Evolutionary conservation across 371 early-diverging fungal genomes (phyloP), one percentile per base, ranked within the genome.

Genomic region (Rhizomucor miehei): DNA sequence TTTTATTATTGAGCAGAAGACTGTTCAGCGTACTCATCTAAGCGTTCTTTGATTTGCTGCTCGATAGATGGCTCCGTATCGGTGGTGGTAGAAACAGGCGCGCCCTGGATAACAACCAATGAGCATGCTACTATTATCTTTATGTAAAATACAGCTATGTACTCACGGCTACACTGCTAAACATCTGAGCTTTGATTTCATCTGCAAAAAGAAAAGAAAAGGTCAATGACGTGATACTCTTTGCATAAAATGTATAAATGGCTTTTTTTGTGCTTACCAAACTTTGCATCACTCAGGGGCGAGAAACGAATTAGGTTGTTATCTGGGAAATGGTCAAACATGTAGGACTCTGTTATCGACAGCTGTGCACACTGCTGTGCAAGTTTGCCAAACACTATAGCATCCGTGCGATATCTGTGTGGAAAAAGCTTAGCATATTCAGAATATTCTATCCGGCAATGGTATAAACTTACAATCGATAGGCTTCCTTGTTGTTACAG

Each of bases 321-420:
- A 50, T 75, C 80, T 13, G 77, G 78, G 43, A 74, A 73, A 52
- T 81, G 74, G 23, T 87, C 86, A 55, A 79, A 91, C 0, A 90
- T 58, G 35, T 80, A 83, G 0, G 83, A 80, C 44, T 90, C 89
- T 3, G 87, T 82, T 16, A 82, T 82, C 1, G 91, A 90, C 6
- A 89, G 72, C 54, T 87, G 85, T 3, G 93, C 89, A 56, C 90
- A 88, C 62, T 93, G 91, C 29, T 86, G 82, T 9, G 93, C 88
- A 36, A 93, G 63, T 56, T 82, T 83, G 20, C 80, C 79, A 73
- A 91, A 93, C 3, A 84, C 67, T 9, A 67, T 65, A 13, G 76
- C 78, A 54, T 93, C 90, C 17, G 78, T 71, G n/a, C 79, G 77
- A 58, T 83, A 85, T 55, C 81, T 80, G 44, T 6, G 11, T n/a